Evolutionary conservation across 2,329 filamentous ascomycete genomes (phyloP), one percentile per base, ranked within the genome.

Genomic region (Ilyonectria destructans): DNA sequence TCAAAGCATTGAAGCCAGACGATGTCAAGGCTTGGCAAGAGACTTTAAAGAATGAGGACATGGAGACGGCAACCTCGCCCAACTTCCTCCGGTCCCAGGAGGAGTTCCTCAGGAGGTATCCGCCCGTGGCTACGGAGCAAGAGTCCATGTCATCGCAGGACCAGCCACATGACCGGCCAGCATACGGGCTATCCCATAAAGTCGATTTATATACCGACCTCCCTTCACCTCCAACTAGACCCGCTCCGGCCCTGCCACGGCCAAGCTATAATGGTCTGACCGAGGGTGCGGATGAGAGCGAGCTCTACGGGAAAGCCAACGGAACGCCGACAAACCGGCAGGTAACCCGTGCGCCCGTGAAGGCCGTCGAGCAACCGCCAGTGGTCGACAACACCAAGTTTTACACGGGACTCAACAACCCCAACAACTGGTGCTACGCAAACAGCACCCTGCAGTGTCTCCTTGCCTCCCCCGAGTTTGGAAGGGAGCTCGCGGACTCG

Each of bases 381-480:
- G 92, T 72, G 7, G 70, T 72, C 6, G 75, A 79, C 48, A 69
- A 51, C 31, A 54, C 68, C 31, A 79, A 69, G 43, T 67, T 73
- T 45, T 78, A 78, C 45, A 83, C 93, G 12, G 95, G 96, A 0
- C 86, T 98, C 13, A 84, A 90, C 66, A 98, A 98, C 74, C 93
- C 94, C 46, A 89, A 90, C 1, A 91, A 92, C 54, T 95, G 93
- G 71, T 98, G 96, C 79, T 98, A 97, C 78, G 95, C 96, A 85
- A 98, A 97, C 80, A 92, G 94, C n/a, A 91, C 92, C 0, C 85
- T 98, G 29, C 96, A 98, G 80, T 93, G 92, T 68, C 83, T 98
- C 19, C 92, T 93, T 66, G 92, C 91, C 2, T 96, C 95, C 1
- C 77, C 89, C 77, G 81, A 89, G 82, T 87, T 97, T 87, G 84